Percentiles rank a stretch among this genome's conserved stretches.
These are phyloP conservation scores for Chaetomiaceae sp. DNA, from an alignment of 2,329 filamentous ascomycete genomes.

Conservation along the genomic window DNA sequence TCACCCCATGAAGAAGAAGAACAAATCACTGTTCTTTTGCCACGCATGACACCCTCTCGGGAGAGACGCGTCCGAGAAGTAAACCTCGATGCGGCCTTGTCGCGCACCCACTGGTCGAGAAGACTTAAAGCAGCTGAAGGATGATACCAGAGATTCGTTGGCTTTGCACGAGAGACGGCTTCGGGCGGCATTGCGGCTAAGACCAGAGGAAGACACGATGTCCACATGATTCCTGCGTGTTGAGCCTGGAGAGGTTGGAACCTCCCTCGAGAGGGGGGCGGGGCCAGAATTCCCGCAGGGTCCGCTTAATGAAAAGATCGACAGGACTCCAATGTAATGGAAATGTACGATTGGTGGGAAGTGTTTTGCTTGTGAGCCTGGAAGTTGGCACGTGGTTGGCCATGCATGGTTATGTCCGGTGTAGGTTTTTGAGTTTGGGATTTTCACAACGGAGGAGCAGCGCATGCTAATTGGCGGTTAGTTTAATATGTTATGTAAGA, in stretches of 20 bases:
- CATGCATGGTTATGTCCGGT: neutral
- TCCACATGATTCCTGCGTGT: too few relatives aligned
- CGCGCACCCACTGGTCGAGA: neutral
- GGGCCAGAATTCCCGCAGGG: neutral
- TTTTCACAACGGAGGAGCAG: slow-evolving; percentile 6
- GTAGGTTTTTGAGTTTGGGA: neutral
- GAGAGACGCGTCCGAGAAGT: neutral
- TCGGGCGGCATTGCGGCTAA: too few relatives aligned
- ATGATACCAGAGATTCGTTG: slow-evolving; percentile 10
- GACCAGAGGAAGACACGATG: too few relatives aligned
- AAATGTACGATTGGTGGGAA: slow-evolving; percentile 18
- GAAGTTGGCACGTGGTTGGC: too few relatives aligned
- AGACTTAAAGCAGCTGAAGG: neutral
- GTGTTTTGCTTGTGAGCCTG: slow-evolving; percentile 6
- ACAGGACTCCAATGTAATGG: slow-evolving; percentile 12
- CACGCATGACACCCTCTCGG: neutral
- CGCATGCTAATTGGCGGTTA: neutral
- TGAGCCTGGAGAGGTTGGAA: too few relatives aligned
- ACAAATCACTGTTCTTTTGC: neutral
- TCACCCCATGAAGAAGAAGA: neutral
- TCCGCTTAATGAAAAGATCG: neutral
- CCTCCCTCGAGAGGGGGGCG: neutral
- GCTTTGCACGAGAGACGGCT: too few relatives aligned
- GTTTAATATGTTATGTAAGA: slow-evolving; percentile 1
- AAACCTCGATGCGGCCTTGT: neutral